Evolutionary conservation across 208 protist genomes (phyloP).

Genomic region (Leishmania major): DNA sequence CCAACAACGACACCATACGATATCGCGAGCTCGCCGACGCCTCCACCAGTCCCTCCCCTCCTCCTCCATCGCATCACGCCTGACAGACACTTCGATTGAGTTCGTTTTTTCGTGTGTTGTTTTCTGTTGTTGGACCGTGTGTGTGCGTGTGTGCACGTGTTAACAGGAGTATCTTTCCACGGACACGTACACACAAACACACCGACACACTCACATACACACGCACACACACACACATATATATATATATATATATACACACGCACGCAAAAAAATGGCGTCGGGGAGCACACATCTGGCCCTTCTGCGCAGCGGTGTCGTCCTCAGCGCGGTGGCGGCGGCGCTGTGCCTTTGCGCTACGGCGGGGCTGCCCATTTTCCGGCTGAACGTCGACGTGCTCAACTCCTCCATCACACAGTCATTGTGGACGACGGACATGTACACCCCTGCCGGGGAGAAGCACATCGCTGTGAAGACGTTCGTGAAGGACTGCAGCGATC

Average conservation of each 20-base stretch:
- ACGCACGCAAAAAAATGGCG: constrained; percentile 7
- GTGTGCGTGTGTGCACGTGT: neutral
- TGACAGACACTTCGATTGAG: neutral
- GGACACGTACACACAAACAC: neutral
- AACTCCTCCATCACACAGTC: constrained; percentile 38
- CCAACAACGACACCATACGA: neutral
- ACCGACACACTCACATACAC: neutral
- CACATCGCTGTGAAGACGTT: constrained; percentile 19
- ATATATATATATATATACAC: neutral
- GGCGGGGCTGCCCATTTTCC: constrained; percentile 22
- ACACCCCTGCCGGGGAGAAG: constrained; percentile 29
- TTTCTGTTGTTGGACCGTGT: neutral
- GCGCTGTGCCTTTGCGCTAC: constrained; percentile 5
- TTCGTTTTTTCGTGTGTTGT: neutral
- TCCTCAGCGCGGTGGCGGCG: constrained; percentile 10
- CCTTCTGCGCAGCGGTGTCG: constrained; percentile 16
- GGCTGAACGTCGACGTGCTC: constrained; percentile 8
- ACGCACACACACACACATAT: neutral
- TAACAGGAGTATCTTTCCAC: neutral
- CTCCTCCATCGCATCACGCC: neutral
- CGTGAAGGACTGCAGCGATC: constrained; percentile 21
- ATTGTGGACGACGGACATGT: constrained; percentile 36
- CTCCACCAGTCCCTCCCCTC: neutral
- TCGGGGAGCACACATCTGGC: constrained; percentile 15
- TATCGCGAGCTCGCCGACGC: neutral